Base-by-base conservation (phyloP, 2,329 filamentous ascomycete genomes). In the Alternaria arbusti region DNA sequence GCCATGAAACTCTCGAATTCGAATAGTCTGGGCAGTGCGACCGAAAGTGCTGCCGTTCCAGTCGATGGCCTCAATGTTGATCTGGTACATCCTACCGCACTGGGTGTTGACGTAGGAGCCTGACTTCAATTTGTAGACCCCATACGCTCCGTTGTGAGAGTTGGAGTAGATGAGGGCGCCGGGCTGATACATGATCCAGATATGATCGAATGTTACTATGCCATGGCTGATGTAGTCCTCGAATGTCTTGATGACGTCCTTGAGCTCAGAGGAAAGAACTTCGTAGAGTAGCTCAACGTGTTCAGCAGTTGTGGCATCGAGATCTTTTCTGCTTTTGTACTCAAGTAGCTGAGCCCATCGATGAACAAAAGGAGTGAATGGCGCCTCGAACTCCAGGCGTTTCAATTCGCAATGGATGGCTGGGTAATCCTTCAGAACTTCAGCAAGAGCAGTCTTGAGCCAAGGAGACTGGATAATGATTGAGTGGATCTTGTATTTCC, bases 361-460 rank as follows among this genome's bases (percentile, higher is more conserved):
- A 76, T 92, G 89, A 32, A 91, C 86, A 58, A 92, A 87, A 0
- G 87, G 86, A 67, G 86, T 81, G 64, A 91, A 91, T 0, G 87
- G 88, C 0, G 84, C 85, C 8, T 79, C 75, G 64, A 92, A 90
- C 59, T 86, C 86, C 2, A 91, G 81, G 2, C 87, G 84, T n/a
- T 87, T 83, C 25, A 91, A 80, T 11, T 82, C 83, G 32, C 86
- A 85, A 3, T 87, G 86, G 28, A 91, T 82, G 1, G 89, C 88
- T 0, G 86, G 86, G 63, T 90, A 91, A 9, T 82, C 85, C 1
- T 82, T 78, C 22, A 91, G 81, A 8, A 90, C 82, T 11, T 84
- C 81, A 10, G 80, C 80, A 0, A 92, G 81, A 5, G 87, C 83
- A 3, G 82, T 80, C 77, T 89, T 89, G 46, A 92, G 79, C 57